Percentiles rank a stretch among this genome's conserved stretches.
Evolutionary conservation across 164 flowering plant genomes (phyloP).

Genomic region (Cinnamomum micranthum): DNA sequence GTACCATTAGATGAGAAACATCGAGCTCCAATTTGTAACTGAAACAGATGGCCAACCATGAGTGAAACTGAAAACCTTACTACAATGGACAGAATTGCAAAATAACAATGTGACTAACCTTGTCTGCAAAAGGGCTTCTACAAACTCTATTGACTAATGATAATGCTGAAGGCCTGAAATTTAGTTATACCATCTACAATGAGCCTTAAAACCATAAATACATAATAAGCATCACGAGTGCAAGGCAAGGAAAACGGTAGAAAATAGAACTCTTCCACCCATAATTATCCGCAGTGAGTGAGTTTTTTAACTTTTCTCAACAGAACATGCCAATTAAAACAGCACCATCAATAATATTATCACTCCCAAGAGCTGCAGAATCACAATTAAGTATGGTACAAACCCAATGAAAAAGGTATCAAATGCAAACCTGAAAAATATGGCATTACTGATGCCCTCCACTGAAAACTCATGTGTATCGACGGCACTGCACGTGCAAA

Average conservation of each 20-base stretch:
- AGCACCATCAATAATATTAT: neutral
- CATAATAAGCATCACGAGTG: neutral
- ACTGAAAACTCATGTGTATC: conserved; percentile 11
- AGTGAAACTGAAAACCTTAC: conserved; percentile 5
- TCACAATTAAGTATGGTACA: conserved; percentile 2
- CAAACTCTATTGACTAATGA: conserved; percentile 20
- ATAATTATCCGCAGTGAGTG: neutral
- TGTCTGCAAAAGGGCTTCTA: conserved; percentile 22
- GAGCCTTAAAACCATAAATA: neutral
- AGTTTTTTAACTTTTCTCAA: neutral
- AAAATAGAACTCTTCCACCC: neutral
- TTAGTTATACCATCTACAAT: neutral
- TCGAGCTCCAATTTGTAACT: conserved; percentile 46
- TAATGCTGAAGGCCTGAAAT: conserved; percentile 34
- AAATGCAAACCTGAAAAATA: conserved; percentile 33
- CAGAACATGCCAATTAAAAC: neutral
- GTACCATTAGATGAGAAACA: conserved; percentile 68
- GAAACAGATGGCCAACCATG: conserved; percentile 25
- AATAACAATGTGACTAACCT: conserved; percentile 37
- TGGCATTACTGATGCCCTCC: conserved; percentile 15
- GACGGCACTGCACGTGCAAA: conserved; percentile 30
- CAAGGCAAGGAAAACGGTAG: neutral
- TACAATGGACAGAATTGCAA: neutral
- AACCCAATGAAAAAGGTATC: neutral
- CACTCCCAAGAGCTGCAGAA: neutral